A percentile compares a stretch with the other conserved stretches of the same genome.
phyloP scores from a whole-genome alignment of 2,329 filamentous ascomycete species.

The Sclerotiophoma versabilis region DNA sequence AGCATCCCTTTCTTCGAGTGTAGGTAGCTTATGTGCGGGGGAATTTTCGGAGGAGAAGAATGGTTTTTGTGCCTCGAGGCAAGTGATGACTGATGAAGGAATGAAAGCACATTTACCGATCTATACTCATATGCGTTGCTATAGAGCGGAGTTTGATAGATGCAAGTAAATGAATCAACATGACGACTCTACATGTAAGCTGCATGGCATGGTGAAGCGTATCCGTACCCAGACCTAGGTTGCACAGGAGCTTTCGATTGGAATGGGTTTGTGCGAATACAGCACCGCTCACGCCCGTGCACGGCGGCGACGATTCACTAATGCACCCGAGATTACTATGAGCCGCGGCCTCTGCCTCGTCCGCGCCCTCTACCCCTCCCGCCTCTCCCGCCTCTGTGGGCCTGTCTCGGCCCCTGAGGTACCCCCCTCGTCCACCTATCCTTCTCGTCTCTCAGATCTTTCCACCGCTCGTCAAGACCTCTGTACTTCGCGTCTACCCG shows the following conservation, averaged over 20 bases:
- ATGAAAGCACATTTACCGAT: slow-evolving; percentile 20
- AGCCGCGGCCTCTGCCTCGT: slow-evolving; percentile 8
- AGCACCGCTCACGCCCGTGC: too few species aligned
- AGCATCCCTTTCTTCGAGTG: slow-evolving; percentile 4
- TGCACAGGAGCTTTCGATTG: too few species aligned
- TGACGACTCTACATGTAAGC: neutral
- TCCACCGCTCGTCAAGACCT: slow-evolving; percentile 52
- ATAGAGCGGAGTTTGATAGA: slow-evolving; percentile 16
- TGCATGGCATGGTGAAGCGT: too few species aligned
- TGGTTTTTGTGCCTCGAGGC: slow-evolving; percentile 9
- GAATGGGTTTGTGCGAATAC: too few species aligned
- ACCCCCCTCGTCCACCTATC: slow-evolving; percentile 28
- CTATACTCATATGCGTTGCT: slow-evolving; percentile 20
- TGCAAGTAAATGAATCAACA: slow-evolving; percentile 10
- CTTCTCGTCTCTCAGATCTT: slow-evolving; percentile 35
- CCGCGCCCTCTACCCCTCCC: slow-evolving; percentile 23
- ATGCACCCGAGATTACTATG: too few species aligned
- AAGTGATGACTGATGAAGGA: slow-evolving; percentile 15
- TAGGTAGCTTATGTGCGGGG: slow-evolving; percentile 1
- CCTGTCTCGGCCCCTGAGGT: slow-evolving; percentile 17
- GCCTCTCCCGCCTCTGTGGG: slow-evolving; percentile 16
- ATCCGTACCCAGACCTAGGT: too few species aligned
- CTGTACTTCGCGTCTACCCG: slow-evolving; percentile 18
- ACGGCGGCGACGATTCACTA: too few species aligned
- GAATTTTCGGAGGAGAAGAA: neutral